Percentiles rank a stretch among this genome's conserved stretches.
phyloP scores from a whole-genome alignment of 768 basidiomycete genomes.

The Chalciporus piperatus region DNA sequence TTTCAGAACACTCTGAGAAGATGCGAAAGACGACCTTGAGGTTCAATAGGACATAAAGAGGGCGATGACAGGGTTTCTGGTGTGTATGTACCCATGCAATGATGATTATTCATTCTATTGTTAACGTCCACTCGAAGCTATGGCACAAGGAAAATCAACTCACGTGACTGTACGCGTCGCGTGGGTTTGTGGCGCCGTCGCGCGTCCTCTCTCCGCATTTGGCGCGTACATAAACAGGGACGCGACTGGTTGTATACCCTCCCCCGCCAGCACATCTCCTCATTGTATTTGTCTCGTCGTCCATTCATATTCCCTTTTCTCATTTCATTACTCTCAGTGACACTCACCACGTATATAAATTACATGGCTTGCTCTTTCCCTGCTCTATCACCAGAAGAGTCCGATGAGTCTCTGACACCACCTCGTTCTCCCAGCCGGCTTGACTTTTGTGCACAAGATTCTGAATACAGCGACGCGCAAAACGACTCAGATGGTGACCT shows the following conservation, averaged over 20 bases:
- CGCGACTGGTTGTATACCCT: constrained; percentile 2
- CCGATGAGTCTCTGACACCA: constrained; percentile 24
- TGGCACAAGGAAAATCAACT: constrained; percentile 11
- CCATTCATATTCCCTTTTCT: neutral
- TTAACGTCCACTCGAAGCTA: constrained; percentile 3
- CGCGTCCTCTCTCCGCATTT: constrained; percentile 1
- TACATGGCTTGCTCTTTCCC: constrained; percentile 12
- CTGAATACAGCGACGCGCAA: neutral
- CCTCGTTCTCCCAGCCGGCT: constrained; percentile 49
- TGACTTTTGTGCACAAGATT: constrained; percentile 33
- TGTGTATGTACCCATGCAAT: constrained; percentile 21
- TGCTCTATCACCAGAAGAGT: constrained; percentile 9
- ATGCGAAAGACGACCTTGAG: constrained; percentile 34
- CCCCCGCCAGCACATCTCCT: neutral
- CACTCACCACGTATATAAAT: constrained; percentile 6
- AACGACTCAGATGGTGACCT: neutral
- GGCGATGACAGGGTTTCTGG: neutral
- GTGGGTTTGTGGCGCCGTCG: constrained; percentile 16
- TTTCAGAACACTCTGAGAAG: constrained; percentile 38
- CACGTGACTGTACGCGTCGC: constrained; percentile 26
- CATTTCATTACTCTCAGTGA: neutral
- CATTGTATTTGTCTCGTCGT: neutral
- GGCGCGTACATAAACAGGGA: constrained; percentile 8
- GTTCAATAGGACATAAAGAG: constrained; percentile 20
- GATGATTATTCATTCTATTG: constrained; percentile 2